These are phyloP conservation scores for Ramalina peruviana DNA, from an alignment of 495 filamentous ascomycete genomes.

Conservation along the genomic window DNA sequence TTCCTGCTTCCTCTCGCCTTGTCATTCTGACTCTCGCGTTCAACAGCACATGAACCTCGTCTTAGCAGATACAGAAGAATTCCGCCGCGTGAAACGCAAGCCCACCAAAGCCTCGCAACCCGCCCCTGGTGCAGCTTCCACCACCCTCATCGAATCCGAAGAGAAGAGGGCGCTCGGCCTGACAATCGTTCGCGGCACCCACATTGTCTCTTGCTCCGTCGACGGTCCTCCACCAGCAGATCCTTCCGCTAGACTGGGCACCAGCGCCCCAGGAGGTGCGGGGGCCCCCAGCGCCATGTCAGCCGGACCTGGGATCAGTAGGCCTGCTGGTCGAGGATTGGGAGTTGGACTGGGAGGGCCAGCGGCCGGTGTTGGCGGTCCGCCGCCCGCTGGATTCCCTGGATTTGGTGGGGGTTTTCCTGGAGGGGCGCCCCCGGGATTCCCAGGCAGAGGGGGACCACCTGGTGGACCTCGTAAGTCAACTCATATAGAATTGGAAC, in stretches of 20 bases:
- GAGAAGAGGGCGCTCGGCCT: constrained; percentile 94
- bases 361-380: constrained; percentile 76
- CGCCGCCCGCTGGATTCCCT: constrained; percentile 46
- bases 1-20: constrained; percentile 12
- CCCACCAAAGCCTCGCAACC: constrained; percentile 52
- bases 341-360: constrained; percentile 81
- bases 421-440: constrained; percentile 56
- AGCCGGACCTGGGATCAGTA: constrained; percentile 79
- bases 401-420: constrained; percentile 51
- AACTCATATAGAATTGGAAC: background rate
- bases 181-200: constrained; percentile 84
- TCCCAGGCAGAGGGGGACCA: constrained; percentile 59
- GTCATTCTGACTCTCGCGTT: background rate
- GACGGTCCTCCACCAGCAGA: constrained; percentile 95
- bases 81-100: constrained; percentile 87
- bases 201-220: constrained; percentile 87
- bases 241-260: constrained; percentile 76
- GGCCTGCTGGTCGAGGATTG: constrained; percentile 83
- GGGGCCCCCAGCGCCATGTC: constrained; percentile 47
- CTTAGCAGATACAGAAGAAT: constrained; percentile 97
- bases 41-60: constrained; percentile 96
- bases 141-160: constrained; percentile 66
- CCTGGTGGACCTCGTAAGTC: constrained; percentile 46
- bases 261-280: constrained; percentile 53
- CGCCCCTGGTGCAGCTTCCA: constrained; percentile 46